phyloP scores from a whole-genome alignment of 1,139 yeast species.

The Nakaseomyces sp. region DNA sequence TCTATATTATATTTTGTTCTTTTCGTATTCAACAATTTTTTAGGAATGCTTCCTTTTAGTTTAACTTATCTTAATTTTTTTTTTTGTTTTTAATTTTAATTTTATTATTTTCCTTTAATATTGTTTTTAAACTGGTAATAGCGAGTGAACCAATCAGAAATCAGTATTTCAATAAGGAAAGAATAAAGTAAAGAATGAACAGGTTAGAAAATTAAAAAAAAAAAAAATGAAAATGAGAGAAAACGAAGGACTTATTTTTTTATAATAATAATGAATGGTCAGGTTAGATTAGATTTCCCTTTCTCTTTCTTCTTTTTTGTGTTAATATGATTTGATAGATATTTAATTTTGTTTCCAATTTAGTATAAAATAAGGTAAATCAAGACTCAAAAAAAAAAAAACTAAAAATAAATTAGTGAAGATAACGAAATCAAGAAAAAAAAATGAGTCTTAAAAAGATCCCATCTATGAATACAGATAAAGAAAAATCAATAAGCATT shows the following conservation, averaged over 20 bases:
- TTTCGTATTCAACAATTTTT: not conserved
- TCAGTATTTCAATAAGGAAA: too few species aligned
- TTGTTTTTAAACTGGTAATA: not conserved
- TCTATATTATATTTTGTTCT: not conserved
- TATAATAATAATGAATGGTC: not conserved
- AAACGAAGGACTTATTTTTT: not conserved
- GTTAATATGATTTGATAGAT: not conserved
- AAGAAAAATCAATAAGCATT: not conserved
- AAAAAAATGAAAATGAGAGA: too few species aligned
- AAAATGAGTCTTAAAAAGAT: not conserved
- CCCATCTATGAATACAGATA: not conserved
- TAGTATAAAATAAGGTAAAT: conserved; percentile 1
- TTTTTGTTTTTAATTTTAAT: not conserved
- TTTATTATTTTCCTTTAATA: too few species aligned
- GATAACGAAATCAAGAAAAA: too few species aligned
- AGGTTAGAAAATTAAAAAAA: not conserved
- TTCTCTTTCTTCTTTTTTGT: not conserved
- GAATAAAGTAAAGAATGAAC: conserved; percentile 2
- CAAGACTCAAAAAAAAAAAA: not conserved
- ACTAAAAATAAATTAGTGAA: not conserved
- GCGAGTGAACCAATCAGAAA: conserved; percentile 3
- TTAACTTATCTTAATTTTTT: not conserved
- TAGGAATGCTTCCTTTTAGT: too few species aligned
- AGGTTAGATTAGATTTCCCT: not conserved
- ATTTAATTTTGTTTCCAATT: not conserved